Evolutionary conservation across 768 basidiomycete species (phyloP).

Genomic region (Calocybe cyanea): DNA sequence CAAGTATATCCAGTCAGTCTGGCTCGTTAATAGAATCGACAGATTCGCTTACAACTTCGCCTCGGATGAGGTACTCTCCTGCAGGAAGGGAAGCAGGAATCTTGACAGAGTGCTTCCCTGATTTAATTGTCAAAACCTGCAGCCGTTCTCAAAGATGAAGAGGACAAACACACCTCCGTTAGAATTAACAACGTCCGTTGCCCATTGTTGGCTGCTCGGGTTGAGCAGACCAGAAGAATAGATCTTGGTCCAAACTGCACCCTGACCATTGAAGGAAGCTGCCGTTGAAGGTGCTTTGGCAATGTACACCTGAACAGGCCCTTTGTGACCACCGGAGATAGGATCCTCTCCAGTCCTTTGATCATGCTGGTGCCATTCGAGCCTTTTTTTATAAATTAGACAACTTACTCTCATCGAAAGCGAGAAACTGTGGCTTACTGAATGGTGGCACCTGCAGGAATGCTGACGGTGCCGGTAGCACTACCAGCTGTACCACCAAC

Average conservation of each 20-base stretch:
- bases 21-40: background rate
- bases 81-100: constrained; percentile 42
- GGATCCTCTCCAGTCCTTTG: constrained; percentile 49
- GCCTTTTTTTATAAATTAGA: constrained; percentile 18
- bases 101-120: constrained; percentile 39
- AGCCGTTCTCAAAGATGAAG: too few relatives aligned
- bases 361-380: constrained; percentile 53
- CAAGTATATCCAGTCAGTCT: background rate
- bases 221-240: constrained; percentile 44
- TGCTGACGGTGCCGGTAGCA: constrained; percentile 31
- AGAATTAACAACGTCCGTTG: constrained; percentile 45
- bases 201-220: constrained; percentile 28
- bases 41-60: constrained; percentile 35
- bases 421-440: constrained; percentile 19
- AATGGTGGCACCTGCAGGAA: constrained; percentile 40
- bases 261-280: constrained; percentile 41
- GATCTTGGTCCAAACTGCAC: constrained; percentile 51
- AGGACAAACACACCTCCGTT: constrained; percentile 28
- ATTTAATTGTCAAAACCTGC: background rate
- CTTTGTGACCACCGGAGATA: constrained; percentile 47
- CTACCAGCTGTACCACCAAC: constrained; percentile 41
- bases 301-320: constrained; percentile 45
- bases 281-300: constrained; percentile 46
- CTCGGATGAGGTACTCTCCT: constrained; percentile 45
- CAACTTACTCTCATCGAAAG: background rate